A percentile compares a stretch with the other conserved stretches of the same genome.
phyloP scores from a whole-genome alignment of 345 rosid species.

The Gynandropsis gynandra region DNA sequence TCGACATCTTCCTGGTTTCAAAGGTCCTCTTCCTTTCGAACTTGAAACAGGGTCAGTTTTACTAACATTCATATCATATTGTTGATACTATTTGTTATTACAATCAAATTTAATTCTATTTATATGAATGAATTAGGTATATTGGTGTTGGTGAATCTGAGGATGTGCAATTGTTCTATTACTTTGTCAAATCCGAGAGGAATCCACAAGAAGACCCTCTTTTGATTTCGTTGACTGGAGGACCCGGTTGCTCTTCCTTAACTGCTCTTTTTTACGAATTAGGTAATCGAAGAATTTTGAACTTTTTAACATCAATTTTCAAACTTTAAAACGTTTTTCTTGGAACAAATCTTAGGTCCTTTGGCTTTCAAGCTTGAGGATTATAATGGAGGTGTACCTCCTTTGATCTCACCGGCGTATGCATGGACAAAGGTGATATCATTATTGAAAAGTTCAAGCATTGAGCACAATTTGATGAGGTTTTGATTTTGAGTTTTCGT shows the following conservation, averaged over 20 bases:
- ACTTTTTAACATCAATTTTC: too few relatives aligned
- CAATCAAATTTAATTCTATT: too few relatives aligned
- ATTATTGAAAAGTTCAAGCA: too few relatives aligned
- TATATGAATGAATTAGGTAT: too few relatives aligned
- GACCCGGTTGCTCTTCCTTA: conserved; percentile 32
- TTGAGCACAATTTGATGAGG: too few relatives aligned
- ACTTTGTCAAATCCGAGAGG: conserved; percentile 27
- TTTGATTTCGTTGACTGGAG: conserved; percentile 29
- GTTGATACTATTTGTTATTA: not conserved
- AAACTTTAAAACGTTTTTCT: too few relatives aligned
- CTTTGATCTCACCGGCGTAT: conserved; percentile 40
- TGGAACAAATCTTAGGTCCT: conserved; percentile 40
- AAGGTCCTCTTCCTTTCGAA: conserved; percentile 37
- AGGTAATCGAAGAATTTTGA: conserved; percentile 11
- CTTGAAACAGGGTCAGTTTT: conserved; percentile 48
- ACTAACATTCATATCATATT: too few relatives aligned
- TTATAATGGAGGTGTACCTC: conserved; percentile 52
- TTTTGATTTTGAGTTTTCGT: too few relatives aligned
- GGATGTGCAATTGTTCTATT: conserved; percentile 23
- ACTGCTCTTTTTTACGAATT: conserved; percentile 15
- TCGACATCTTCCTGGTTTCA: conserved; percentile 36
- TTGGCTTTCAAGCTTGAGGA: conserved; percentile 33
- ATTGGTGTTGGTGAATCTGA: conserved; percentile 22
- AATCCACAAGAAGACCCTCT: conserved; percentile 33
- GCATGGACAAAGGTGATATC: conserved; percentile 58